Evolutionary conservation across 75 land plant genomes (phyloP).

Genomic region (Pinus tabuliformis): DNA sequence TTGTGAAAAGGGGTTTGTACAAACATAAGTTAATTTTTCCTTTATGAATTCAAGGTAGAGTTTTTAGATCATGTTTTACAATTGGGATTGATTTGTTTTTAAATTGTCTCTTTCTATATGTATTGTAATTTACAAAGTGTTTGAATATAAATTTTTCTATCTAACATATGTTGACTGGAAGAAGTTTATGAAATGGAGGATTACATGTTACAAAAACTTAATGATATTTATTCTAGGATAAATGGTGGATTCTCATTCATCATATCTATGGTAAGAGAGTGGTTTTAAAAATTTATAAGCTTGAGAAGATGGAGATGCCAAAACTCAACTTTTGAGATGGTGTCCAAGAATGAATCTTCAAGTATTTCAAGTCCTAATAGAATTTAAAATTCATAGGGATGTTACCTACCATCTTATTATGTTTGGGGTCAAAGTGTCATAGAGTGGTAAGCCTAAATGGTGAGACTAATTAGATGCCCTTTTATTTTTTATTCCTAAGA

Average conservation of each 20-base stretch:
- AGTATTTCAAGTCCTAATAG: constrained; percentile 10
- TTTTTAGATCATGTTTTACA: no score
- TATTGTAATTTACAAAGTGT: no score
- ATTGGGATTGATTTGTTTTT: no score
- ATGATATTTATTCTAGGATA: background rate
- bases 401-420: constrained; percentile 5
- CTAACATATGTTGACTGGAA: constrained; percentile 2
- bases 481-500: constrained; percentile 26
- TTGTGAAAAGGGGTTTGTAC: no score
- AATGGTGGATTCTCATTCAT: background rate
- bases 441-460: constrained; percentile 8
- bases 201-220: background rate
- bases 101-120: no score
- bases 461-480: constrained; percentile 8
- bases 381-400: background rate
- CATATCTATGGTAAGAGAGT: background rate
- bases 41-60: no score
- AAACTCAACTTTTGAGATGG: constrained; percentile 49
- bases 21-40: no score
- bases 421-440: background rate
- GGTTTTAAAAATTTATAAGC: background rate
- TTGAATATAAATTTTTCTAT: no score
- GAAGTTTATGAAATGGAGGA: background rate
- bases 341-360: constrained; percentile 61
- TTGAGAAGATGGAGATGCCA: background rate